Conservation (phyloP, 164 flowering plant species). For the Litsea cubeba region DNA sequence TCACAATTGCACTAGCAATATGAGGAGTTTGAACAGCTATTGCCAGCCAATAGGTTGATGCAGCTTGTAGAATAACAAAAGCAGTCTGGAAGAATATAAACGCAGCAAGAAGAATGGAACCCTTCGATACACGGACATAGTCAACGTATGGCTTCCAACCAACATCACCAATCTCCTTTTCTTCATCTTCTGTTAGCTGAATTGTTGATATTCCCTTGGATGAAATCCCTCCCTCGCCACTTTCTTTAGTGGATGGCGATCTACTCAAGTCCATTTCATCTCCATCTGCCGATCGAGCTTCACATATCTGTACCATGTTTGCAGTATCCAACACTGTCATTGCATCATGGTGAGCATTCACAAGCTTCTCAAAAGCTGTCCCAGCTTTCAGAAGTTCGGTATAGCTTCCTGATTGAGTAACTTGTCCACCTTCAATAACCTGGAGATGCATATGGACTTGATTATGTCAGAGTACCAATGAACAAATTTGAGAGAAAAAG, state of each 20-base stretch:
- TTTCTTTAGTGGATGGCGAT: constrained; percentile 11
- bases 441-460: constrained; percentile 9
- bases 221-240: constrained; percentile 37
- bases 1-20: constrained; percentile 30
- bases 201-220: constrained; percentile 26
- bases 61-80: constrained; percentile 58
- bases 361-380: constrained; percentile 71
- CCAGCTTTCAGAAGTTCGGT: constrained; percentile 55
- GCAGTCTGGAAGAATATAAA: constrained; percentile 26
- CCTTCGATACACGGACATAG: constrained; percentile 58
- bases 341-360: constrained; percentile 66
- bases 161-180: constrained; percentile 55
- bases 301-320: constrained; percentile 10
- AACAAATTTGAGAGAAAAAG: neutral
- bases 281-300: constrained; percentile 1
- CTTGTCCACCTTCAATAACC: constrained; percentile 67
- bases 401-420: constrained; percentile 69
- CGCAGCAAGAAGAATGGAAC: constrained; percentile 23
- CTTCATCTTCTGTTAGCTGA: constrained; percentile 78
- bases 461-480: neutral
- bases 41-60: constrained; percentile 79
- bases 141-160: constrained; percentile 77
- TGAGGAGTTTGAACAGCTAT: constrained; percentile 44
- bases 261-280: constrained; percentile 14
- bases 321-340: constrained; percentile 29